These are phyloP conservation scores for Tetrahymena elliotti DNA, from an alignment of 73 alveolate species.

Conservation along the genomic window DNA sequence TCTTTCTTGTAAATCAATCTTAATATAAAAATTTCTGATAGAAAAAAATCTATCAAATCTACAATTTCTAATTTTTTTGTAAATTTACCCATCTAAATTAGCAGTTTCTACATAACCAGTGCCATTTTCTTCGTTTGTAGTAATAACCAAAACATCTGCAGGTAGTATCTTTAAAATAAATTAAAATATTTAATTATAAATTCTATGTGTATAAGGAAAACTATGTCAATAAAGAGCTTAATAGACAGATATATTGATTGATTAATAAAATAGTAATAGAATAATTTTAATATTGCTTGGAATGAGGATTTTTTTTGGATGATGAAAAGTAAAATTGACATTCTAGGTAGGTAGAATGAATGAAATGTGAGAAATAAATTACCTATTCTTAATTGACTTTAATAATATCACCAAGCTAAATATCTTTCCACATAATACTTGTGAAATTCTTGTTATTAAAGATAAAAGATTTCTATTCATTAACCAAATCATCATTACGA, in stretches of 20 bases:
- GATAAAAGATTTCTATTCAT: constrained; percentile 15
- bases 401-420: constrained; percentile 48
- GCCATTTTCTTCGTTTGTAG: constrained; percentile 84
- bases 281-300: too few relatives aligned
- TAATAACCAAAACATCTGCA: constrained; percentile 88
- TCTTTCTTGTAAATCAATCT: too few relatives aligned
- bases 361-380: background rate
- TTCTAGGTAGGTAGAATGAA: background rate
- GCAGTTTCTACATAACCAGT: constrained; percentile 90
- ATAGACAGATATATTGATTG: too few relatives aligned
- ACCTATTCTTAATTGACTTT: constrained; percentile 28
- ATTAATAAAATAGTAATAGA: background rate
- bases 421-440: constrained; percentile 35
- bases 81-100: constrained; percentile 91
- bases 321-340: too few relatives aligned
- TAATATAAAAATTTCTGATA: too few relatives aligned
- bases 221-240: too few relatives aligned
- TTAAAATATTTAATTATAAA: background rate
- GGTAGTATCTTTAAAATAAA: constrained; percentile 60
- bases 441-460: constrained; percentile 23
- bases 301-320: too few relatives aligned
- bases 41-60: background rate
- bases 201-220: too few relatives aligned
- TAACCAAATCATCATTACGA: constrained; percentile 20
- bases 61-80: constrained; percentile 53